Percentiles rank a stretch among this genome's conserved stretches.
These are phyloP conservation scores for Galeopsis tetrahit DNA, from an alignment of 257 asterid species.

Conservation along the genomic window DNA sequence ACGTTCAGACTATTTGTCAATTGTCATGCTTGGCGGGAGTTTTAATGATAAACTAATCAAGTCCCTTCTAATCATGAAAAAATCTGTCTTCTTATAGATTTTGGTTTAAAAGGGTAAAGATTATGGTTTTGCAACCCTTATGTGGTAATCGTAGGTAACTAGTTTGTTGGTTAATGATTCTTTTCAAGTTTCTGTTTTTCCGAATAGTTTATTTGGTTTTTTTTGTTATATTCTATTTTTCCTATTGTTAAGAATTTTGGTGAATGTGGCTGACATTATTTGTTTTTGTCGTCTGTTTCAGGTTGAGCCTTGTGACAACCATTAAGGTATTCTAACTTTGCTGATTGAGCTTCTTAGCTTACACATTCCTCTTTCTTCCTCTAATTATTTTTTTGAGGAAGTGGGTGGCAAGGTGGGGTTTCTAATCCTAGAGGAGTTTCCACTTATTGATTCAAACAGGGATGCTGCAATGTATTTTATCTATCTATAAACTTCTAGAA, in stretches of 20 bases:
- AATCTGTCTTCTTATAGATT: neutral
- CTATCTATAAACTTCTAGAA: neutral
- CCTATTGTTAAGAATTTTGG: neutral
- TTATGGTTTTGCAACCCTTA: neutral
- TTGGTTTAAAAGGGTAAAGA: neutral
- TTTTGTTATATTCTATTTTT: neutral
- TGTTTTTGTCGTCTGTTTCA: conserved; percentile 36
- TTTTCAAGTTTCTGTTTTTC: neutral
- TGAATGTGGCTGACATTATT: conserved; percentile 25
- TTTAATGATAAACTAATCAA: neutral
- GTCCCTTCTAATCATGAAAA: neutral
- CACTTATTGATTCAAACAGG: neutral
- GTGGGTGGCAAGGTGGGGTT: neutral
- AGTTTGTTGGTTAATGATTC: neutral
- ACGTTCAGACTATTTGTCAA: neutral
- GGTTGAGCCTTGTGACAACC: conserved; percentile 91
- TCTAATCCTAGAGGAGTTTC: conserved; percentile 43
- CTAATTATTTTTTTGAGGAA: conserved; percentile 14
- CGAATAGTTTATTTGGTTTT: neutral
- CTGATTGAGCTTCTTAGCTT: conserved; percentile 25
- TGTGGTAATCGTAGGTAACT: conserved; percentile 1
- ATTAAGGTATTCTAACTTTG: conserved; percentile 60
- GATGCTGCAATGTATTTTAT: neutral
- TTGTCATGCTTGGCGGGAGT: neutral
- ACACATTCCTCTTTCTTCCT: conserved; percentile 3